A percentile compares a stretch with the other conserved stretches of the same genome.
Conservation (phyloP, 192 early-diverging fungal genomes). For the Rhizoclosmatium globosum region DNA sequence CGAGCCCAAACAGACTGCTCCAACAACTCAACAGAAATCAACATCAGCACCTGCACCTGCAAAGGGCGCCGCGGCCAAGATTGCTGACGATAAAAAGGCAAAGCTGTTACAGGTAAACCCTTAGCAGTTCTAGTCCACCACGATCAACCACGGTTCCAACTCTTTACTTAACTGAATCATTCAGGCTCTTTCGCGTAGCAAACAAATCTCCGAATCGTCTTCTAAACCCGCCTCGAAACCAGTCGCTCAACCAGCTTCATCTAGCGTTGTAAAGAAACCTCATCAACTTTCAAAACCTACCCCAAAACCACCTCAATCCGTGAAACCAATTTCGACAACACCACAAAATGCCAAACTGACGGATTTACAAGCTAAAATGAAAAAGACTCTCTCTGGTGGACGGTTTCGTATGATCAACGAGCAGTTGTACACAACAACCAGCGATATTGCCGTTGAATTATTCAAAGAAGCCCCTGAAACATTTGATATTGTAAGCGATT, state of each 20-base stretch:
- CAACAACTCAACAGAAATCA: too few species aligned
- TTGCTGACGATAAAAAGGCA: constrained; percentile 11
- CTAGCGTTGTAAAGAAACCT: neutral
- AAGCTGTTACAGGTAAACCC: constrained; percentile 4
- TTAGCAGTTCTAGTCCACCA: neutral
- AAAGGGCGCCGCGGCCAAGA: neutral
- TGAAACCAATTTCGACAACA: neutral
- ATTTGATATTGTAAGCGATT: constrained; percentile 79
- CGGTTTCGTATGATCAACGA: constrained; percentile 90
- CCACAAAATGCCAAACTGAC: constrained; percentile 50
- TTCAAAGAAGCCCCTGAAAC: constrained; percentile 85
- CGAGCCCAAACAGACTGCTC: too few species aligned
- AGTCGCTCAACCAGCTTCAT: neutral
- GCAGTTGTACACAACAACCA: constrained; percentile 87
- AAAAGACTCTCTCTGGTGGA: constrained; percentile 70
- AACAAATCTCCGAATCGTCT: neutral
- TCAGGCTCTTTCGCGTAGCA: constrained; percentile 26
- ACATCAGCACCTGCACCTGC: too few species aligned
- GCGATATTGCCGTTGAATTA: constrained; percentile 75
- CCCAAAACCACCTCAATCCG: neutral
- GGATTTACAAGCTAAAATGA: constrained; percentile 70
- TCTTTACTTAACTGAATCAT: neutral
- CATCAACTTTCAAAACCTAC: neutral
- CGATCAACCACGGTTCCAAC: neutral
- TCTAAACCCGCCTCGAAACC: neutral